A percentile compares a stretch with the other conserved stretches of the same genome.
Conservation (phyloP, 1,139 yeast species). For the Eremothecium cymbalariae region DNA sequence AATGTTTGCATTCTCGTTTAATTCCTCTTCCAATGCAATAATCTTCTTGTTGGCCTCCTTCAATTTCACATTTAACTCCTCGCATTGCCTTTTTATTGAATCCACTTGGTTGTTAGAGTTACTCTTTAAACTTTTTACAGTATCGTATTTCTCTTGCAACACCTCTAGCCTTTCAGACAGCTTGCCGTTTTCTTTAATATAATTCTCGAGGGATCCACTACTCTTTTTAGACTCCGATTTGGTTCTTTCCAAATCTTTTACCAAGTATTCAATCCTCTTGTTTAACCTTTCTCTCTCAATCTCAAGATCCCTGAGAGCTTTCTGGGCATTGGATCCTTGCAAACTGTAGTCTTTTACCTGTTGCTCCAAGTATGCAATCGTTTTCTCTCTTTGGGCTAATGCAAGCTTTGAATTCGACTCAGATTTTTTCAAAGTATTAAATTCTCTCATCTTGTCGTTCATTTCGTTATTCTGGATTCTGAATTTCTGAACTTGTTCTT, state of each 20-base stretch:
- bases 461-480: slow-evolving; percentile 20
- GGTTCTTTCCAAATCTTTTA: slow-evolving; percentile 34
- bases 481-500: background rate
- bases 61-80: slow-evolving; percentile 62
- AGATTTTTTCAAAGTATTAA: slow-evolving; percentile 28
- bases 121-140: slow-evolving; percentile 40
- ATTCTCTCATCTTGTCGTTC: slow-evolving; percentile 32
- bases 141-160: slow-evolving; percentile 45
- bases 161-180: slow-evolving; percentile 43
- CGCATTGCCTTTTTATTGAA: slow-evolving; percentile 60
- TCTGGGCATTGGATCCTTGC: slow-evolving; percentile 24
- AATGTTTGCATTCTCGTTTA: slow-evolving; percentile 61
- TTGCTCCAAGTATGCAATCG: slow-evolving; percentile 40
- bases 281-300: slow-evolving; percentile 25
- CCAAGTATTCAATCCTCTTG: slow-evolving; percentile 29
- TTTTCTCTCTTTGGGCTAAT: slow-evolving; percentile 41
- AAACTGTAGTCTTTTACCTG: slow-evolving; percentile 35
- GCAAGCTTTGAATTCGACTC: slow-evolving; percentile 26
- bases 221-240: slow-evolving; percentile 38
- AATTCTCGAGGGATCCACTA: slow-evolving; percentile 38
- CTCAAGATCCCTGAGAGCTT: slow-evolving; percentile 17
- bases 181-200: slow-evolving; percentile 47
- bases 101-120: slow-evolving; percentile 50
- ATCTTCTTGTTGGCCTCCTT: slow-evolving; percentile 54
- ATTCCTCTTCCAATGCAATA: slow-evolving; percentile 71